Base-by-base conservation (phyloP, 352 stramenopile species). In the Globisporangium cystogenes region DNA sequence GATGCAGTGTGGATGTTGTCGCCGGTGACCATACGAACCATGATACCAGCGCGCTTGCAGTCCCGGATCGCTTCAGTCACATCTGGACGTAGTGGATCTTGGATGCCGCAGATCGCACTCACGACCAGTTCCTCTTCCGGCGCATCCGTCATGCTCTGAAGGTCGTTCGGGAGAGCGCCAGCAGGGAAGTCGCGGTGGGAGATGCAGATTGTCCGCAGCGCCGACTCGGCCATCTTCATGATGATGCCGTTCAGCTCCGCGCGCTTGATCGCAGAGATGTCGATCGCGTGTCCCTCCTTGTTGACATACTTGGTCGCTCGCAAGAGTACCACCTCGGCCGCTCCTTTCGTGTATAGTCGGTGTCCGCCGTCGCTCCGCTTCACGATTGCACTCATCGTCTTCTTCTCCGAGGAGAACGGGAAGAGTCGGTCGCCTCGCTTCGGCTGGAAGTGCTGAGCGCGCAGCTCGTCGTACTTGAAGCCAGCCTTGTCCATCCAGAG, bases 21-120 rank as follows among this genome's bases (percentile, higher is more conserved):
- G 50, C 97, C 97, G 7, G 97, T 99, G 56, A 99, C 95, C 96
- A 99, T 99, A 35, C 96, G 92, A 40, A 99, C 97, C 68, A 97
- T 97, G 62, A 99, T 99, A 26, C 97, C 97, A 7, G 96, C 96
- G 16, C 77, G 72, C 64, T 97, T 93, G 70, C 97, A 99, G 43
- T 87, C 86, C 16, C 74, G 70, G 26, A 99, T 97, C 12, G 96
- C 84, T 42, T 97, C 83, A 23, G 88, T 86, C 27, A 99, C 96
- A 62, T 98, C 95, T 0, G 76, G 73, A 18, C 96, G 90, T 40
- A 98, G 77, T 5, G 97, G 97, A 65, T 99, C 97, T 60, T 97
- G 85, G 57, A 99, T 98, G 55, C 95, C 96, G 40, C 98, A 95
- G 54, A 99, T 90, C 39, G 87, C 92, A 33, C 75, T 82, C 33